A percentile compares a stretch with the other conserved stretches of the same genome.
Evolutionary conservation across 2,329 filamentous ascomycete genomes (phyloP).

Genomic region (Apiospora hydei): DNA sequence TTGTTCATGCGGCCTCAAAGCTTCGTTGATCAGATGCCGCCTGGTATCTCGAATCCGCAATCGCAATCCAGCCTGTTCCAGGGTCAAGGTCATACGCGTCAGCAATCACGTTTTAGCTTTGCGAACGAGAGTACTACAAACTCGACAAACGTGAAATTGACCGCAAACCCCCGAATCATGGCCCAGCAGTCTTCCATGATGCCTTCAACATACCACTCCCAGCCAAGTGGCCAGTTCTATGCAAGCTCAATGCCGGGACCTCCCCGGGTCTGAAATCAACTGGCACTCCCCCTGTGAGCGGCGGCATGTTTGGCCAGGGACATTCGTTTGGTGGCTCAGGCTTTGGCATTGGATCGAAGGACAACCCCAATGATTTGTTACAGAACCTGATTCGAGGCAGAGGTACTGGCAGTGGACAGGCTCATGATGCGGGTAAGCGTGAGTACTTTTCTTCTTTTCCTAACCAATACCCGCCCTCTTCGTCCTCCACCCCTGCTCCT

Average conservation of each 20-base stretch:
- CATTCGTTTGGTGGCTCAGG: constrained; percentile 80
- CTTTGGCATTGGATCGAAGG: constrained; percentile 75
- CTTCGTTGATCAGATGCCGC: constrained; percentile 68
- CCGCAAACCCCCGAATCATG: constrained; percentile 82
- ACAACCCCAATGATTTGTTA: constrained; percentile 74
- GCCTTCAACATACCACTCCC: constrained; percentile 65
- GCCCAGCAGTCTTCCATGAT: constrained; percentile 89
- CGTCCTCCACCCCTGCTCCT: constrained; percentile 84
- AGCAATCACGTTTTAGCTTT: constrained; percentile 88
- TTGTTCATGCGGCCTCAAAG: constrained; percentile 72
- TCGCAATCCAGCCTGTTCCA: constrained; percentile 59
- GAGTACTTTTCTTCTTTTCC: constrained; percentile 96
- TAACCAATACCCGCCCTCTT: constrained; percentile 83
- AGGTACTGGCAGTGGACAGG: constrained; percentile 71
- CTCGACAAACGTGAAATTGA: constrained; percentile 73
- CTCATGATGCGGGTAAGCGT: constrained; percentile 92
- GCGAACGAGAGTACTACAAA: constrained; percentile 75
- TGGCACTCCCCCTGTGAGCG: constrained; percentile 76
- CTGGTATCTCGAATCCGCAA: constrained; percentile 57
- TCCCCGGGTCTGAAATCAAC: constrained; percentile 95
- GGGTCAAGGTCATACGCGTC: constrained; percentile 75
- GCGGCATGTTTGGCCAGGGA: constrained; percentile 89
- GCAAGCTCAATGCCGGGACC: constrained; percentile 87
- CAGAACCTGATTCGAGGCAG: constrained; percentile 81
- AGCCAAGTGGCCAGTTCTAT: constrained; percentile 76